Evolutionary conservation across 371 early-diverging fungal genomes (phyloP), one percentile per base, ranked within the genome.

Genomic region (Mucor velutinosus): DNA sequence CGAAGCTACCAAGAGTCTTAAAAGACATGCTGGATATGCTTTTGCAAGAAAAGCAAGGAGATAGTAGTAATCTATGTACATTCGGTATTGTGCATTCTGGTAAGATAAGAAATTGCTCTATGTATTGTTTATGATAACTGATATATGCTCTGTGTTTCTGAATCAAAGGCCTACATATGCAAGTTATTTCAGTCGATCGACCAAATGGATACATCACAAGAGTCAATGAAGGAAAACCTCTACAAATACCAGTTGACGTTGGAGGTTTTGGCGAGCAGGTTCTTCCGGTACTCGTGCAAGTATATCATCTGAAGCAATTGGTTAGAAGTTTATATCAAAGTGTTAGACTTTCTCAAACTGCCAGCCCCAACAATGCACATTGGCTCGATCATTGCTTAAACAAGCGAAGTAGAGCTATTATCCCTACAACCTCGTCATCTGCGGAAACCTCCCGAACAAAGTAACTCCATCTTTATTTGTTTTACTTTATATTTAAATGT

Each of bases 1-100:
- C 30, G 33, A 69, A 69, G 49, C 59, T 69, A 15, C 60, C 60
- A 60, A 69, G 32, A 69, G 69, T 63, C 49, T 69, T 69, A 63
- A 69, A 69, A 69, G 59, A 64, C 33, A 69, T 69, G 69, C 55
- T 69, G 49, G 60, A 60, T 64, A 30, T 69, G 33, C 69, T 69
- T 69, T 11, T 11, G 30, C 30, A 30, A 30, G 30, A 30, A 30
- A 30, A 30, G 57, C 29, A 68, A 61, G 68, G 68, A 23, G 64
- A 64, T 43, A 15, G 11, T 43, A 63, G 39, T 17, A 33, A 69
- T 64, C 51, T 69, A 67, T 68, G 37, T 63, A 63, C 69, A 29
- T 43, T 68, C 39, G 69, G 63, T 62, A 51, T 63, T 51, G 37
- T 63, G 58, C 64, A 68, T 63, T 68, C 69, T 21, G 69, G 63